Conservation (phyloP, 192 early-diverging fungal species). For the Podila horticola region DNA sequence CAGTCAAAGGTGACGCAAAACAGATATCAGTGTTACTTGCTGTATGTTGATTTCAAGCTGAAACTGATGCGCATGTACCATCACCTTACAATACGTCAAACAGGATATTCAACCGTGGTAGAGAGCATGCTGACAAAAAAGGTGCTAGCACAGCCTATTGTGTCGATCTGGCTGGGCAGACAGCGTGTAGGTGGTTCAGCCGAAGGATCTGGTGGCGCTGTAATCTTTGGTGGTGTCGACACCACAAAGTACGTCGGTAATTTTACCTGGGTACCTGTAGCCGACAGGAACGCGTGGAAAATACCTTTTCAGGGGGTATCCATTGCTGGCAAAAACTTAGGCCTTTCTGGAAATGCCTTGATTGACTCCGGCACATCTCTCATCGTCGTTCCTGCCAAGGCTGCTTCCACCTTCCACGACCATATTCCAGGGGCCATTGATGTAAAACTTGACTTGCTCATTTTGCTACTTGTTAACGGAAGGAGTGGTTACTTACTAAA, state of each 20-base stretch:
- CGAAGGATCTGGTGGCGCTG: constrained; percentile 31
- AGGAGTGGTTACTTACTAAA: too few species aligned
- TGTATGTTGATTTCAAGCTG: background rate
- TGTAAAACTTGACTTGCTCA: constrained; percentile 6
- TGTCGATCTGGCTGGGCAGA: constrained; percentile 44
- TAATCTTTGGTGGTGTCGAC: constrained; percentile 50
- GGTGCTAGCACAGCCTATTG: constrained; percentile 35
- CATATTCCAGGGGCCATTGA: constrained; percentile 45
- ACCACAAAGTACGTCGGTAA: constrained; percentile 46
- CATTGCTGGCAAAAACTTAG: constrained; percentile 31
- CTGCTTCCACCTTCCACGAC: constrained; percentile 19
- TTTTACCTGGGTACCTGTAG: constrained; percentile 36
- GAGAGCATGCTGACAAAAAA: constrained; percentile 25
- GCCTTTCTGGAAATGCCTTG: constrained; percentile 40
- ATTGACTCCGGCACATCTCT: constrained; percentile 45
- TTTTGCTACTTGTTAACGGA: too few species aligned
- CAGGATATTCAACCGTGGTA: constrained; percentile 28
- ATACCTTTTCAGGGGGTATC: constrained; percentile 32
- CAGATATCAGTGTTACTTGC: too few species aligned
- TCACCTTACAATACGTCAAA: background rate
- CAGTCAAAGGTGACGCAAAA: constrained; percentile 23
- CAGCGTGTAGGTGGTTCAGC: constrained; percentile 33
- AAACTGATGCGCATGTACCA: background rate
- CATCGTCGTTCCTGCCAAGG: constrained; percentile 36
- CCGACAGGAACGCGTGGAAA: constrained; percentile 37